Evolutionary conservation across 2,329 filamentous ascomycete species (phyloP).

Genomic region (Neoscytalidium dimidiatum): DNA sequence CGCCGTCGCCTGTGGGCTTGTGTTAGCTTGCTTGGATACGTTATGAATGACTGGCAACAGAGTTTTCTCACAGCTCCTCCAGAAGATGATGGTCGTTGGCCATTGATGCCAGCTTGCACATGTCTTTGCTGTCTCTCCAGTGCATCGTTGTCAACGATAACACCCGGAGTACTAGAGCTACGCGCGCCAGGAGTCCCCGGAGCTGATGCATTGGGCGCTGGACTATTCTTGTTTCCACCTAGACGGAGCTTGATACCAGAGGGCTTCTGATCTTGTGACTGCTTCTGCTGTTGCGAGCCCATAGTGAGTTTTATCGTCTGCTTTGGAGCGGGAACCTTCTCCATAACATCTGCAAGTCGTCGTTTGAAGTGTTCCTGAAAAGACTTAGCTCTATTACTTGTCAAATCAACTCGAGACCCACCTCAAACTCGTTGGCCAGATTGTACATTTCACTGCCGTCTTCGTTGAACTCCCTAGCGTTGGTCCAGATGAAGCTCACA

Average conservation of each 20-base stretch:
- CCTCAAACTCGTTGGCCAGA: conserved; percentile 78
- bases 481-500: conserved; percentile 79
- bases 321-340: conserved; percentile 70
- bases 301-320: conserved; percentile 82
- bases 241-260: conserved; percentile 67
- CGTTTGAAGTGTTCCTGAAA: conserved; percentile 67
- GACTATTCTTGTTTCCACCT: conserved; percentile 49
- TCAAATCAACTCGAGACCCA: conserved; percentile 42
- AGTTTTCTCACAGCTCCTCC: conserved; percentile 30
- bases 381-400: not conserved
- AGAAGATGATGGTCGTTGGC: conserved; percentile 30
- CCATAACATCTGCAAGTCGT: conserved; percentile 71
- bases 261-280: conserved; percentile 39
- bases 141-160: conserved; percentile 57
- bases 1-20: conserved; percentile 30
- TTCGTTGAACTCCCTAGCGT: conserved; percentile 88
- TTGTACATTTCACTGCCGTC: conserved; percentile 83
- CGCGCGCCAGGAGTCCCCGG: conserved; percentile 42
- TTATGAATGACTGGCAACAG: not conserved
- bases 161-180: conserved; percentile 47
- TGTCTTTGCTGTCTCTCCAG: conserved; percentile 55
- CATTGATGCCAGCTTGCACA: conserved; percentile 53
- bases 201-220: conserved; percentile 29
- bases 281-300: conserved; percentile 14
- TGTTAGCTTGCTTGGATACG: conserved; percentile 23